Conservation (phyloP, 2,329 filamentous ascomycete genomes). For the Xylariaceae sp. region DNA sequence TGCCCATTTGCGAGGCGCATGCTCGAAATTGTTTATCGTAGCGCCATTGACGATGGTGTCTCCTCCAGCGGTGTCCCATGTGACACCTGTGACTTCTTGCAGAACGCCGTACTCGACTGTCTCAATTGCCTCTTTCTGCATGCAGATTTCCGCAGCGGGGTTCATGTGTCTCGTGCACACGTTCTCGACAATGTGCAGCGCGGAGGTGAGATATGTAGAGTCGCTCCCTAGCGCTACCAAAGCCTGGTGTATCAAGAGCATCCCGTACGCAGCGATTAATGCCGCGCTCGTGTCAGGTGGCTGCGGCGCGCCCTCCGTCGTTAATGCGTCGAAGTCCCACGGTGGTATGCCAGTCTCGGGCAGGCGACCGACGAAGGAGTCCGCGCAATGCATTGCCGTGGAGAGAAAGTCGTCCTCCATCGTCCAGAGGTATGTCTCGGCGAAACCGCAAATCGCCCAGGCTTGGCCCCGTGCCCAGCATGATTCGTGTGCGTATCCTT, state of each 20-base stretch:
- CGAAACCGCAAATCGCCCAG: too few relatives aligned
- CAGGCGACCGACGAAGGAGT: too few relatives aligned
- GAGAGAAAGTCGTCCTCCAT: too few relatives aligned
- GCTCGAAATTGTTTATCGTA: constrained; percentile 43
- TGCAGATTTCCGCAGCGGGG: constrained; percentile 5
- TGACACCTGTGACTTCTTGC: constrained; percentile 6
- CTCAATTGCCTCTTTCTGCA: not conserved
- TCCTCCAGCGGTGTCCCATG: constrained; percentile 22
- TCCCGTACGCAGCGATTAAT: too few relatives aligned
- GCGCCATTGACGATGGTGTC: constrained; percentile 42
- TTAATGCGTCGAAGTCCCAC: too few relatives aligned
- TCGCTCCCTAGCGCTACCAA: constrained; percentile 12
- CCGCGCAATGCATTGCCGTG: too few relatives aligned
- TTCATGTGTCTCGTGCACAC: constrained; percentile 22
- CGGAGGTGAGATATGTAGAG: constrained; percentile 24
- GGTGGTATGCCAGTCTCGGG: too few relatives aligned
- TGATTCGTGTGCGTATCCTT: too few relatives aligned
- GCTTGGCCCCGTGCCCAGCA: too few relatives aligned
- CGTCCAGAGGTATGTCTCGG: too few relatives aligned
- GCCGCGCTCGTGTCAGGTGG: too few relatives aligned
- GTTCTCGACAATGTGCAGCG: constrained; percentile 21
- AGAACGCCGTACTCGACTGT: not conserved
- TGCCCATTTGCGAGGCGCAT: constrained; percentile 38
- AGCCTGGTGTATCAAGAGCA: constrained; percentile 29
- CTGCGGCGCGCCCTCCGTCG: too few relatives aligned